phyloP scores from a whole-genome alignment of 2,329 filamentous ascomycete genomes.

The Magnaporthales sp. region DNA sequence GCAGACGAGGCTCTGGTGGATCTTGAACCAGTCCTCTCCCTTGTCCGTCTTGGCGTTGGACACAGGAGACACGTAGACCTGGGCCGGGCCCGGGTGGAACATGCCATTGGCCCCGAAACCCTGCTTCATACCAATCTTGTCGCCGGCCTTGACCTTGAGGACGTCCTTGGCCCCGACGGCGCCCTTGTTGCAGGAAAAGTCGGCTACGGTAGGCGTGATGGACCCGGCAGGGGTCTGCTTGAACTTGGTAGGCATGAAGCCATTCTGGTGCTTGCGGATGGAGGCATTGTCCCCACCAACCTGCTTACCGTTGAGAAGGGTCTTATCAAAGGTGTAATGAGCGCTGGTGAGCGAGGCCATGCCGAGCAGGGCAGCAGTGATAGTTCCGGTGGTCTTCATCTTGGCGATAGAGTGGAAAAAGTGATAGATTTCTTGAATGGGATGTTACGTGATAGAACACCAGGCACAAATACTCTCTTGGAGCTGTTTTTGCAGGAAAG shows the following conservation, averaged over 20 bases:
- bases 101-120: conserved; percentile 1
- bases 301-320: background rate
- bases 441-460: background rate
- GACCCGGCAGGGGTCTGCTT: background rate
- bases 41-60: background rate
- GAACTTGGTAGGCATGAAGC: conserved; percentile 4
- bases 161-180: background rate
- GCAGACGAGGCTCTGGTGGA: conserved; percentile 2
- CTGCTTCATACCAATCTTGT: background rate
- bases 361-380: background rate
- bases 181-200: conserved; percentile 3
- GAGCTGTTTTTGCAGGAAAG: background rate
- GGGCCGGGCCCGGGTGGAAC: conserved; percentile 1
- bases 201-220: conserved; percentile 1
- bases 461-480: background rate
- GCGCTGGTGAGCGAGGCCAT: background rate
- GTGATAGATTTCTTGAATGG: background rate
- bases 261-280: conserved; percentile 4
- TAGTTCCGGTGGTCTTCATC: conserved; percentile 4
- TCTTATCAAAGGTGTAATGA: conserved; percentile 2
- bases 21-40: conserved; percentile 4
- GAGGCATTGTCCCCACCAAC: conserved; percentile 1
- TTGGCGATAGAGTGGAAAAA: background rate
- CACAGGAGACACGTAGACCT: conserved; percentile 2
- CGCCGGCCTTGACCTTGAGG: conserved; percentile 2